Base-by-base conservation (phyloP, 805 yeast genomes). In the Starmerella cellae region DNA sequence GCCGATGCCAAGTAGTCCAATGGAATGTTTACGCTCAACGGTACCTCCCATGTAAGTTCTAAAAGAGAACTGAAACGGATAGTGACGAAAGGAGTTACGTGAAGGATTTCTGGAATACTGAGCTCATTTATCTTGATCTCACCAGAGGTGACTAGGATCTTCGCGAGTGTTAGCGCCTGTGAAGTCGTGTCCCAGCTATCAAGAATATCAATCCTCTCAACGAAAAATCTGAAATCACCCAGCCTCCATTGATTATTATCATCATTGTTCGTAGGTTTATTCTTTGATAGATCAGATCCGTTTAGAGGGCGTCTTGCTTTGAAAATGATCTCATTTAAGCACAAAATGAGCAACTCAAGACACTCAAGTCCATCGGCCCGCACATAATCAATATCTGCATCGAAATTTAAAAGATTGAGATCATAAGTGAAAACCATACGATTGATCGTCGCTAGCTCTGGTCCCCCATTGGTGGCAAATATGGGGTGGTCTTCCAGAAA, bases 61-160 rank as follows among this genome's bases (percentile, higher is more conserved):
- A 44, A 17, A 10, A 19, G 16, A 4, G 17, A 27, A 1, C 17
- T 35, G 3, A 29, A 5, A 2, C 13, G 26, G 18, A 35, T 31
- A 3, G 36, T 2, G 2, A 50, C 31, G 2, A 50, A 28, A 1
- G 56, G 56, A 5, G 39, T 21, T 2, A 48, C 38, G 5, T 38
- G 37, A n/a, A 51, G 26, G 3, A 46, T 37, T 3, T 43, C 53
- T 1, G 47, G 47, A 8, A 39, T 26, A 6, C 28, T 35, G 9
- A 51, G 21, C 3, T 27, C 17, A 2, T 33, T 44, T 1, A 50
- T 30, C 14, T 22, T 32, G 13, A 37, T 11, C 10, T 16, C 23
- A 2, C 33, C n/a, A 2, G 29, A 10, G 13, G 16, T 24, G 19
- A 16, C 2, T 4, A 14, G 14, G 4, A 43, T 21, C 9, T 23